phyloP scores from a whole-genome alignment of 2,329 filamentous ascomycete genomes.

The Daldinia sp. region DNA sequence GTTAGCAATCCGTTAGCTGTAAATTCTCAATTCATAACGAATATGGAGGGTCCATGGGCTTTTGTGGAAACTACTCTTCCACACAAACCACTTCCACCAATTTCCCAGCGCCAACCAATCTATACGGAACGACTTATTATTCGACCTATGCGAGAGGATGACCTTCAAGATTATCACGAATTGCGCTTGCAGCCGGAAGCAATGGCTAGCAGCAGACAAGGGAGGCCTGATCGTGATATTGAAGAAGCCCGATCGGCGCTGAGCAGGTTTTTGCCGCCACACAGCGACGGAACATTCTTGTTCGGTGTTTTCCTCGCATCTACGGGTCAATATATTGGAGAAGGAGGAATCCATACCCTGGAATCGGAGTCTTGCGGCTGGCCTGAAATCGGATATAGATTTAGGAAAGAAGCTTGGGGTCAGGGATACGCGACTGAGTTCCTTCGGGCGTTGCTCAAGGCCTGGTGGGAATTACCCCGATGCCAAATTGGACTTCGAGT shows the following conservation, averaged over 20 bases:
- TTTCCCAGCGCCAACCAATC: conserved; percentile 31
- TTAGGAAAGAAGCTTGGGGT: conserved; percentile 37
- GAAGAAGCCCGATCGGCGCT: conserved; percentile 37
- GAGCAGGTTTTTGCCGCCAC: conserved; percentile 23
- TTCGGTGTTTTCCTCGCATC: conserved; percentile 40
- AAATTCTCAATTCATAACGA: background rate
- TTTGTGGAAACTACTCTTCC: conserved; percentile 40
- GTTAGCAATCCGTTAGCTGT: too few species aligned
- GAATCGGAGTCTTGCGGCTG: conserved; percentile 32
- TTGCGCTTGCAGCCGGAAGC: conserved; percentile 38
- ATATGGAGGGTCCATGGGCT: conserved; percentile 22
- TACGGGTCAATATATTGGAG: conserved; percentile 44
- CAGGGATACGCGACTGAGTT: conserved; percentile 42
- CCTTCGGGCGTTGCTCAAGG: conserved; percentile 31
- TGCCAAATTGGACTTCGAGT: conserved; percentile 8
- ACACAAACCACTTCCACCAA: conserved; percentile 35
- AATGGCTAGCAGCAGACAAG: conserved; percentile 39
- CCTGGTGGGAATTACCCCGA: conserved; percentile 40
- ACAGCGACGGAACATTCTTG: conserved; percentile 33
- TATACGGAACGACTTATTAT: conserved; percentile 41
- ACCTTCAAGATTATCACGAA: conserved; percentile 32
- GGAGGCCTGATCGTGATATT: conserved; percentile 35
- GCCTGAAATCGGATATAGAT: conserved; percentile 42
- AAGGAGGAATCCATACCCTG: conserved; percentile 42
- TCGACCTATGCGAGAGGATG: conserved; percentile 36